A percentile compares a stretch with the other conserved stretches of the same genome.
Conservation (phyloP, 257 asterid species). For the Solanum bukasovii region DNA sequence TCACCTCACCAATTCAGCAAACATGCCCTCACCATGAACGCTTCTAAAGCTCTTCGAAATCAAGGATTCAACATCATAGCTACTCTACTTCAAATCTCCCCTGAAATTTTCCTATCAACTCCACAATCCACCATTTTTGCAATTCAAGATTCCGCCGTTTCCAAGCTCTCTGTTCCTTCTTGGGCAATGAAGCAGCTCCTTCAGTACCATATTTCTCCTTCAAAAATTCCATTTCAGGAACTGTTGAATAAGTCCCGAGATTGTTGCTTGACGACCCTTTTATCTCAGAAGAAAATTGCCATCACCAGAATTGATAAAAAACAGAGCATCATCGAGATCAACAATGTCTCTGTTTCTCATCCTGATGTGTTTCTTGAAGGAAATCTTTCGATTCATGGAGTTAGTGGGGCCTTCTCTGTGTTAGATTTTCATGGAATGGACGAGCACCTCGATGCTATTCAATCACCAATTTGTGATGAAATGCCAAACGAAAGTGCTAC, state of each 20-base stretch:
- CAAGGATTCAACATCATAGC: constrained; percentile 57
- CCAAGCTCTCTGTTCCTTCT: constrained; percentile 45
- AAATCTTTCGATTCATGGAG: constrained; percentile 53
- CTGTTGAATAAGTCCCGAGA: constrained; percentile 35
- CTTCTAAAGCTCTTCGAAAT: constrained; percentile 51
- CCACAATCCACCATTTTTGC: constrained; percentile 58
- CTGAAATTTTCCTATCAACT: constrained; percentile 55
- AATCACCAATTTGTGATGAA: constrained; percentile 16
- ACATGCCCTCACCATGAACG: constrained; percentile 29
- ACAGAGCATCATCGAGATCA: constrained; percentile 31
- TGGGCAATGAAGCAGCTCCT: constrained; percentile 49
- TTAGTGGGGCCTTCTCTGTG: constrained; percentile 25
- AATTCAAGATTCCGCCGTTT: constrained; percentile 52
- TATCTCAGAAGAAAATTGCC: constrained; percentile 5
- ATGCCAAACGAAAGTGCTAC: background rate
- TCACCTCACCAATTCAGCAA: constrained; percentile 10
- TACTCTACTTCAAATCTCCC: constrained; percentile 68
- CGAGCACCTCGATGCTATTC: constrained; percentile 8
- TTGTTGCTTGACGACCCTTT: constrained; percentile 42
- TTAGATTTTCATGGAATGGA: background rate
- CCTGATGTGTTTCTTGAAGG: constrained; percentile 58
- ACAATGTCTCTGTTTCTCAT: constrained; percentile 44
- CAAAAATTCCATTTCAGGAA: constrained; percentile 24
- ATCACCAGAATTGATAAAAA: constrained; percentile 28
- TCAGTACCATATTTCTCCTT: constrained; percentile 52